A percentile compares a stretch with the other conserved stretches of the same genome.
Evolutionary conservation across 768 basidiomycete genomes (phyloP).

Genomic region (Lactarius akahatsu): DNA sequence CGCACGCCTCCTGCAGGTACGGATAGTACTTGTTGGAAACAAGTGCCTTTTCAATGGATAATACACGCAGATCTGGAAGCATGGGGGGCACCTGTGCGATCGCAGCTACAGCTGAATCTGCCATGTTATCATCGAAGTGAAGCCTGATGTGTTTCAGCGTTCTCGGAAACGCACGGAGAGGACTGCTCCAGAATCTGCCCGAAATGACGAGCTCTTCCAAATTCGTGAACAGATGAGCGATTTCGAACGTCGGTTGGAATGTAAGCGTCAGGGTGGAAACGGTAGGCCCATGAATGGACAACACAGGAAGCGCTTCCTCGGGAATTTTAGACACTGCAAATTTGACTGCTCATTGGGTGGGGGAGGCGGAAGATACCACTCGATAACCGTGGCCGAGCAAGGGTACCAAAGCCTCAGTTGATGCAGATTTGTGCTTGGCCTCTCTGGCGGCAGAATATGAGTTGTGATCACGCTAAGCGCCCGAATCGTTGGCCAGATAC

Average conservation of each 20-base stretch:
- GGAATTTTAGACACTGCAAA: conserved; percentile 10
- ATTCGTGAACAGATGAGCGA: conserved; percentile 8
- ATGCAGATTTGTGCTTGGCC: not conserved
- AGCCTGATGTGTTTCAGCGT: conserved; percentile 20
- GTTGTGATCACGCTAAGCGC: conserved; percentile 15
- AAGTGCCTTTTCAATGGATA: conserved; percentile 12
- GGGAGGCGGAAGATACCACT: conserved; percentile 21
- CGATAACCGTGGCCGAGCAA: not conserved
- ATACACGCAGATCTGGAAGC: conserved; percentile 10
- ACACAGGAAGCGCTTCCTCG: not conserved
- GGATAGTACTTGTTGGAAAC: conserved; percentile 8
- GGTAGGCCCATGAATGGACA: conserved; percentile 10
- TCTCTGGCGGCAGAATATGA: not conserved
- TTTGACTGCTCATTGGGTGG: not conserved
- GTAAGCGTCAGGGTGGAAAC: conserved; percentile 15
- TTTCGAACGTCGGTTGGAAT: conserved; percentile 13
- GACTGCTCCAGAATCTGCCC: conserved; percentile 16
- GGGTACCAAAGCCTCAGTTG: conserved; percentile 15
- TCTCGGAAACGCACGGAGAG: conserved; percentile 13
- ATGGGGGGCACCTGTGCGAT: not conserved
- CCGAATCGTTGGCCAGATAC: conserved; percentile 17
- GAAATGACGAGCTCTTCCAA: conserved; percentile 21
- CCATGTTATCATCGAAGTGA: conserved; percentile 2
- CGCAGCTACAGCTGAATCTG: not conserved
- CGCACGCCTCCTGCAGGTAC: conserved; percentile 4